Base-by-base conservation (phyloP, 1,139 yeast species). In the Sugiyamaella pinicola region DNA sequence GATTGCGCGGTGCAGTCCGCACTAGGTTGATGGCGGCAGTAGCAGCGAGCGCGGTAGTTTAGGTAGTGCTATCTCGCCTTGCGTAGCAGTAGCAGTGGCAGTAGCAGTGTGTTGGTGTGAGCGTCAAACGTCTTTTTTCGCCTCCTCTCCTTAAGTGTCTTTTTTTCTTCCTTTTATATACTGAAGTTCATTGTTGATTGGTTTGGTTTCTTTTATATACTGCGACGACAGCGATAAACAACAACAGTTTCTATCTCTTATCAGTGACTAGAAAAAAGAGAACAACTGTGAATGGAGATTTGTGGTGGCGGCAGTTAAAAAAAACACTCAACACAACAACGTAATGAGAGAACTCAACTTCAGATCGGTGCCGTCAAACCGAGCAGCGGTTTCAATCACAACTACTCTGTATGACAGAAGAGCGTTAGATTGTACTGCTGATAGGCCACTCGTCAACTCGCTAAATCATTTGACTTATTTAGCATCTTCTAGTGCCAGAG, bases 271-370 rank as follows among this genome's bases (percentile, higher is more conserved):
- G 10, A 26, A 7, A 2, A 7, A 7, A 26, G 31, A 26, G 31
- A 26, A 26, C n/a, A n/a, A n/a, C n/a, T n/a, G n/a, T n/a, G n/a
- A n/a, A n/a, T n/a, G n/a, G n/a, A n/a, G n/a, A n/a, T n/a, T n/a
- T n/a, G n/a, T n/a, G n/a, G n/a, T n/a, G n/a, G n/a, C n/a, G n/a
- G n/a, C n/a, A n/a, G n/a, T n/a, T n/a, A n/a, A n/a, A n/a, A n/a
- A n/a, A n/a, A n/a, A n/a, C n/a, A n/a, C n/a, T n/a, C n/a, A n/a
- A n/a, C n/a, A n/a, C n/a, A n/a, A n/a, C n/a, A n/a, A n/a, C n/a
- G n/a, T n/a, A n/a, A 90, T 93, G 99, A 84, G 98, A 73, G 96
- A 90, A 66, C 83, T 96, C 49, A 90, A 90, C 72, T 87, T 85
- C 71, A 82, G 87, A 67, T 84, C 91, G 26, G 81, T 89, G 53